Evolutionary conservation across 805 yeast species (phyloP).

Genomic region (Wickerhamiella musiphila): DNA sequence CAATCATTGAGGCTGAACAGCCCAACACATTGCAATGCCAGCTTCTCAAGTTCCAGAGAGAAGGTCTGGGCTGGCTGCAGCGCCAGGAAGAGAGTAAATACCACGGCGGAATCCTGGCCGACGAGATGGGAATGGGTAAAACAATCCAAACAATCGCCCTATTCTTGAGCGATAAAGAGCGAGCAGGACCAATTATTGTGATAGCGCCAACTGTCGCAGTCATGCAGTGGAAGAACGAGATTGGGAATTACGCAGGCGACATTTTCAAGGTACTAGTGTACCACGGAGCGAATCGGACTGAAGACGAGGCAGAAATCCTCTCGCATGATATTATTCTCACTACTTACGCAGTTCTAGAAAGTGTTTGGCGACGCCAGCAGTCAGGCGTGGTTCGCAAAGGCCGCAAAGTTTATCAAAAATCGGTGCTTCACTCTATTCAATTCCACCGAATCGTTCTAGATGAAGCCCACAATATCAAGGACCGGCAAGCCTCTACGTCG

Average conservation of each 20-base stretch:
- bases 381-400: constrained; percentile 68
- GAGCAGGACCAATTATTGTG: constrained; percentile 56
- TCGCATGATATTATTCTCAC: constrained; percentile 70
- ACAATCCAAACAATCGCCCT: constrained; percentile 91
- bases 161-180: constrained; percentile 43
- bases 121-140: constrained; percentile 99
- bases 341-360: constrained; percentile 82
- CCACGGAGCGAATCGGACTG: constrained; percentile 74
- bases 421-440: constrained; percentile 52
- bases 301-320: constrained; percentile 35
- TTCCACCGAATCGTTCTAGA: constrained; percentile 82
- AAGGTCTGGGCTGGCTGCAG: constrained; percentile 80
- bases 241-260: constrained; percentile 65
- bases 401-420: constrained; percentile 53
- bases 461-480: constrained; percentile 96
- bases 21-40: constrained; percentile 62
- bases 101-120: constrained; percentile 87
- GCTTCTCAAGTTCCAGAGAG: constrained; percentile 78
- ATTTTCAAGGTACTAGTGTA: constrained; percentile 49
- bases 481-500: constrained; percentile 83
- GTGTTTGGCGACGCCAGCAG: constrained; percentile 63
- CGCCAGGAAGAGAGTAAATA: constrained; percentile 66
- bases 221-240: constrained; percentile 95
- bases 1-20: constrained; percentile 26
- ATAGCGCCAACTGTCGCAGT: constrained; percentile 98